Percentiles rank a stretch among this genome's conserved stretches.
phyloP scores from a whole-genome alignment of 371 early-diverging fungal species.

The Mucor lusitanicus region DNA sequence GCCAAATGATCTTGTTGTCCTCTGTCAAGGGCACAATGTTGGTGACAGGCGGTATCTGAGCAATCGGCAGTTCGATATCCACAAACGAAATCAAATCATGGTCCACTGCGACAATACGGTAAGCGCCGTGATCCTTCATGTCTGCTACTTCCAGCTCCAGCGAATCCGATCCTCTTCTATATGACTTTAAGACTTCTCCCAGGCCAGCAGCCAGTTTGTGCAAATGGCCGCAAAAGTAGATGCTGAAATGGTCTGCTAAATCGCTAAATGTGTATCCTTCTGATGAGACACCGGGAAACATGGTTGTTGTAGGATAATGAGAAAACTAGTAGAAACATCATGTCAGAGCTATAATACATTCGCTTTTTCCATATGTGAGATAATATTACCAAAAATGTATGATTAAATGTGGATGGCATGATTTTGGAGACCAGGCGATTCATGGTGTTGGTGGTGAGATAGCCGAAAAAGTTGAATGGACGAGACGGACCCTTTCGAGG shows the following conservation, averaged over 20 bases:
- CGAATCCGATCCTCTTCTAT: conserved; percentile 56
- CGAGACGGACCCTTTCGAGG: conserved; percentile 79
- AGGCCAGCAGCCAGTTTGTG: conserved; percentile 75
- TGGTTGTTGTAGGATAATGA: conserved; percentile 88
- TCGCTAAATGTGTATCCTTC: conserved; percentile 63
- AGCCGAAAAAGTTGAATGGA: conserved; percentile 92
- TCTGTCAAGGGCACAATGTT: conserved; percentile 10
- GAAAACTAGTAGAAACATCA: conserved; percentile 42
- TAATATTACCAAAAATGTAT: conserved; percentile 55
- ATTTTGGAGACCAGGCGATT: conserved; percentile 57
- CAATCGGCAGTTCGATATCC: conserved; percentile 68
- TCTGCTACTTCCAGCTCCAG: conserved; percentile 88
- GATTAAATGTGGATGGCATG: conserved; percentile 51
- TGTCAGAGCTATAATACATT: not conserved
- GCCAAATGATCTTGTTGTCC: conserved; percentile 19
- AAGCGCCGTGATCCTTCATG: conserved; percentile 82
- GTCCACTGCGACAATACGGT: conserved; percentile 86
- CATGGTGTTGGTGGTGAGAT: conserved; percentile 75
- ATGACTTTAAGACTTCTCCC: conserved; percentile 68
- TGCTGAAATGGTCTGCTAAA: conserved; percentile 61
- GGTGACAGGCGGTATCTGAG: conserved; percentile 46
- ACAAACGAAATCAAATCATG: conserved; percentile 84
- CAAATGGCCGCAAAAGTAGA: conserved; percentile 88
- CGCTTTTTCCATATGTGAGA: not conserved
- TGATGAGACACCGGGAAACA: conserved; percentile 66